Percentiles rank a stretch among this genome's conserved stretches.
Evolutionary conservation across 129 eudicot species (phyloP).

Genomic region (Deinandra increscens): DNA sequence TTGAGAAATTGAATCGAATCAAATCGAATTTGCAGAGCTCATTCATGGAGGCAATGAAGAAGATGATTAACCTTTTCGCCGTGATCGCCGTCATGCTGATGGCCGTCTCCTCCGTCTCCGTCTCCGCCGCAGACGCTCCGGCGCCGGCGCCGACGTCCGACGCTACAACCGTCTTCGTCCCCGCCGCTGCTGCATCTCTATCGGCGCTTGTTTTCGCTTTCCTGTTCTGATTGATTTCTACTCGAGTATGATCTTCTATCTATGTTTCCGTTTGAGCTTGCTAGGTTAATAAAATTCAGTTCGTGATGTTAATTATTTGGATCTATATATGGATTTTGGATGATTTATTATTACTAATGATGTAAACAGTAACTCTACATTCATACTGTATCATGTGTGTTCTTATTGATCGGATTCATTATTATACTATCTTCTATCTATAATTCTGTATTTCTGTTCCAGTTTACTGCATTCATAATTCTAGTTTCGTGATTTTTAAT

Average conservation of each 20-base stretch:
- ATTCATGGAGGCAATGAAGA: conserved; percentile 30
- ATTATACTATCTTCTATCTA: background rate
- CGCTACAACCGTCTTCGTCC: conserved; percentile 21
- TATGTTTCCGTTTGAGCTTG: background rate
- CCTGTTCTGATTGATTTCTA: conserved; percentile 19
- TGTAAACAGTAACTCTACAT: conserved; percentile 22
- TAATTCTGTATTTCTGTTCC: background rate
- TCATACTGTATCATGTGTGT: background rate
- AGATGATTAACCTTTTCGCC: conserved; percentile 28
- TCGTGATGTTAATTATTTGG: conserved; percentile 19
- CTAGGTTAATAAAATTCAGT: conserved; percentile 15
- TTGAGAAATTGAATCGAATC: conserved; percentile 21
- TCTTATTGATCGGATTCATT: background rate
- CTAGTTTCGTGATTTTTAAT: background rate
- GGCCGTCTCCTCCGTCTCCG: conserved; percentile 17
- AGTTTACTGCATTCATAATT: background rate
- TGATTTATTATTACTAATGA: background rate
- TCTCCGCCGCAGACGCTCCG: conserved; percentile 32
- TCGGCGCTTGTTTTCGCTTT: conserved; percentile 27
- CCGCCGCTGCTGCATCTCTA: conserved; percentile 32
- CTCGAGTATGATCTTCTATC: conserved; percentile 19
- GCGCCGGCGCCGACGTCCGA: conserved; percentile 37
- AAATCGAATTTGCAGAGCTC: conserved; percentile 24
- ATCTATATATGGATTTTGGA: conserved; percentile 14
- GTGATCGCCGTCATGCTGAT: conserved; percentile 9